phyloP scores from a whole-genome alignment of 2,329 filamentous ascomycete species.

The Leptosphaerulina australis region DNA sequence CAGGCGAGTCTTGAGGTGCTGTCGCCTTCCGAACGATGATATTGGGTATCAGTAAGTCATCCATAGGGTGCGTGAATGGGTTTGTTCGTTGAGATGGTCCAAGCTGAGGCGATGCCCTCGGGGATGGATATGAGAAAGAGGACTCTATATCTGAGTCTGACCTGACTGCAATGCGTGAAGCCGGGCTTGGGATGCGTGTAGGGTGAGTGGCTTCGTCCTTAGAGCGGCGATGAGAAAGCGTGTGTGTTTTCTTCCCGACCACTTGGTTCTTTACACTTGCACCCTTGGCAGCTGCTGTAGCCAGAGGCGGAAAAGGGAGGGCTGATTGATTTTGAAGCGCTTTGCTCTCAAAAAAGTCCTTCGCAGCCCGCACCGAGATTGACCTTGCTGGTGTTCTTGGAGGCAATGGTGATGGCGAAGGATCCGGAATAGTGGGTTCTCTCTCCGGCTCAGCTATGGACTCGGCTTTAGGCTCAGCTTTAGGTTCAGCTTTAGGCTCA shows the following conservation, averaged over 20 bases:
- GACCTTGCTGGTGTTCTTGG: slow-evolving; percentile 20
- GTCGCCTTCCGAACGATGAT: slow-evolving; percentile 15
- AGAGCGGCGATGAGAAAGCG: not conserved
- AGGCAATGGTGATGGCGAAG: slow-evolving; percentile 9
- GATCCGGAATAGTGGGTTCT: slow-evolving; percentile 9
- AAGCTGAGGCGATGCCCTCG: slow-evolving; percentile 13
- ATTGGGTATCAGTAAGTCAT: slow-evolving; percentile 10
- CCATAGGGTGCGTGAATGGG: slow-evolving; percentile 16
- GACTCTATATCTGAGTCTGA: slow-evolving; percentile 4
- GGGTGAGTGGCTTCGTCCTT: slow-evolving; percentile 4
- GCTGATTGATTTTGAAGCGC: slow-evolving; percentile 20
- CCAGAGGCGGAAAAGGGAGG: slow-evolving; percentile 21
- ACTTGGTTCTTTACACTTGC: slow-evolving; percentile 1
- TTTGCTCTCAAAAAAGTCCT: slow-evolving; percentile 40
- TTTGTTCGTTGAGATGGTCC: slow-evolving; percentile 17
- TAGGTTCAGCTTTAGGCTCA: slow-evolving; percentile 14
- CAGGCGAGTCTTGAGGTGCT: not conserved
- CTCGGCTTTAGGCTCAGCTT: slow-evolving; percentile 16
- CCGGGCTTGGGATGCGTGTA: slow-evolving; percentile 5
- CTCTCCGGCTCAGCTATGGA: slow-evolving; percentile 17
- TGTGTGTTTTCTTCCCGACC: slow-evolving; percentile 2
- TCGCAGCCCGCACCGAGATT: slow-evolving; percentile 36
- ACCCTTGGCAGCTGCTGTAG: slow-evolving; percentile 12
- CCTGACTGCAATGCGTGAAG: not conserved
- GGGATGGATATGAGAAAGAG: slow-evolving; percentile 14